These are phyloP conservation scores for Epichloe sylvatica DNA, from an alignment of 2,329 filamentous ascomycete species.

Conservation along the genomic window DNA sequence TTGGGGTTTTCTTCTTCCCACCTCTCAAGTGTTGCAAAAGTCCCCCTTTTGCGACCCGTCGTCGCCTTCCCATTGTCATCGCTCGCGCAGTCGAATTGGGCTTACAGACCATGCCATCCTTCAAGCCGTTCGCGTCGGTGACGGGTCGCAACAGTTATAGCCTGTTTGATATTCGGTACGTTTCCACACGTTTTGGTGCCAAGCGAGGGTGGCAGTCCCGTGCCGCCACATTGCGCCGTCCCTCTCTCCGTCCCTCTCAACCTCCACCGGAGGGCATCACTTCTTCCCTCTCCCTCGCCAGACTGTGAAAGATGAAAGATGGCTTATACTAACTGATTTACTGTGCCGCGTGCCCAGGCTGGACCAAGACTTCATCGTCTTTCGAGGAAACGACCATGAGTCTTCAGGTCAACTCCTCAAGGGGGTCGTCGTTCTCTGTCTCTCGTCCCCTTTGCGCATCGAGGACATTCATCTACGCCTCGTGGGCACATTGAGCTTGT, in stretches of 20 bases:
- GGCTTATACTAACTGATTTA: not conserved
- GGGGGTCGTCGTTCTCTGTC: constrained; percentile 59
- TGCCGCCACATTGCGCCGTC: not conserved
- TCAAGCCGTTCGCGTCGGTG: constrained; percentile 41
- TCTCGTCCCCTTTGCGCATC: constrained; percentile 53
- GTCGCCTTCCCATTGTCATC: not conserved
- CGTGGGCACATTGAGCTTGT: constrained; percentile 50
- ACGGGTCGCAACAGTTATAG: constrained; percentile 37
- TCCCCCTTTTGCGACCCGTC: not conserved
- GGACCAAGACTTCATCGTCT: constrained; percentile 66
- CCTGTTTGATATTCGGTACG: constrained; percentile 46
- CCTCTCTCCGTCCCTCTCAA: not conserved
- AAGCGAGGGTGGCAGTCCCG: not conserved
- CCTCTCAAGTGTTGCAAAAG: not conserved
- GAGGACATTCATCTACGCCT: constrained; percentile 62
- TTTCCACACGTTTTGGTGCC: constrained; percentile 1
- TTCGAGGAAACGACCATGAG: constrained; percentile 62
- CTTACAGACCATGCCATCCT: constrained; percentile 34
- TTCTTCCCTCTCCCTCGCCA: not conserved
- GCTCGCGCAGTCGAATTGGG: not conserved
- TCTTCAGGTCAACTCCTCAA: constrained; percentile 62
- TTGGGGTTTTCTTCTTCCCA: not conserved
- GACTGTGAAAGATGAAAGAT: not conserved
- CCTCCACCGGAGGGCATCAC: not conserved
- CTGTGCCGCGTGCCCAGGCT: constrained; percentile 34